Base-by-base conservation (phyloP, 2,329 filamentous ascomycete species). In the Zalaria sp. region DNA sequence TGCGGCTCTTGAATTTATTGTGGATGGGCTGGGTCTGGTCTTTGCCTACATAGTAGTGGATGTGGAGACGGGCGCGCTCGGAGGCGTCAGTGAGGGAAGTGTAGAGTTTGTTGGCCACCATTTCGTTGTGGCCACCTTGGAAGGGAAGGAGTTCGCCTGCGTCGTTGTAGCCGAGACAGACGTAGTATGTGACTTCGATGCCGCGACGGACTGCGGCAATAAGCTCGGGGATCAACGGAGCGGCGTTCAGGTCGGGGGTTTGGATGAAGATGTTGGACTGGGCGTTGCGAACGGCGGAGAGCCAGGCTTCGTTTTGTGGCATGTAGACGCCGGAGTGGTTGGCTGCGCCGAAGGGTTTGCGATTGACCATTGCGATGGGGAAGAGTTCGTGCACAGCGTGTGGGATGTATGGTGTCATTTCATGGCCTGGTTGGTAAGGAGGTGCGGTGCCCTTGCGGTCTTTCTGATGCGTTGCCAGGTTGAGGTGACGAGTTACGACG, bases 161-260 rank as follows among this genome's bases (percentile, higher is more conserved):
- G 49, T 88, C 83, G 47, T 88, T 88, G 61, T 89, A 89, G 1
- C 83, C 82, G 0, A 88, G 70, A 48, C 81, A 85, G 1, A 86
- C 68, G 47, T 83, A 87, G 55, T 77, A 79, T 1, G 72, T 77
- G 0, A 87, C 75, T 39, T 77, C 64, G 0, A 87, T 60, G 0
- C 82, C 82, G 1, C 82, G 67, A 45, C 76, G 68, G n/a, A 79
- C 71, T 0, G 83, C 82, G 3, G 69, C 69, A 0, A 72, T 54
- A 3, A 88, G 69, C 1, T 77, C 78, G 0, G 76, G 71, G 0
- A 86, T 52, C 0, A 87, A 62, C 0, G 76, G 78, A 43, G 73
- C 72, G 1, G 83, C 81, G 51, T 89, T 89, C 32, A 89, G 68
- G 25, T 84, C 81, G 0, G 83, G 83, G 0, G 81, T 79, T 56